A percentile compares a stretch with the other conserved stretches of the same genome.
Evolutionary conservation across 1,284 basidiomycete genomes (phyloP).

Genomic region (Ceratobasidium theobromae): DNA sequence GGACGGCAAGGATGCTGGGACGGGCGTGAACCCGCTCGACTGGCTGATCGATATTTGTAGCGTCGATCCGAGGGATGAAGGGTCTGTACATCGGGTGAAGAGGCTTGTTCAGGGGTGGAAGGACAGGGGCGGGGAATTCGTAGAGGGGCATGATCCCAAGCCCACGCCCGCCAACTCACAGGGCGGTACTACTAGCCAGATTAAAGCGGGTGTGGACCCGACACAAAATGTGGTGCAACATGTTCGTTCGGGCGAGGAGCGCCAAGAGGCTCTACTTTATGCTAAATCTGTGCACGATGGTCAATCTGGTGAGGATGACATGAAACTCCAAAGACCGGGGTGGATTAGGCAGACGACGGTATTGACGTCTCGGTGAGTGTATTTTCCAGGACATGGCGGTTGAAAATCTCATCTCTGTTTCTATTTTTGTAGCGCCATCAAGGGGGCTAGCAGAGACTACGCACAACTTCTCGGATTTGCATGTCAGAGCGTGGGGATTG

Average conservation of each 20-base stretch:
- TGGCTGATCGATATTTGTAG: slow-evolving; percentile 53
- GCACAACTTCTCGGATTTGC: slow-evolving; percentile 35
- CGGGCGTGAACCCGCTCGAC: slow-evolving; percentile 48
- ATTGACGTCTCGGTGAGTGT: slow-evolving; percentile 31
- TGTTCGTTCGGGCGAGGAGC: background rate
- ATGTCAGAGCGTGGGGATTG: slow-evolving; percentile 33
- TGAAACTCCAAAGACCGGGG: slow-evolving; percentile 17
- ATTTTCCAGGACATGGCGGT: background rate
- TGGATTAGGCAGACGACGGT: slow-evolving; percentile 32
- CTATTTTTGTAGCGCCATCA: slow-evolving; percentile 26
- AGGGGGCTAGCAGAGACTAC: slow-evolving; percentile 33
- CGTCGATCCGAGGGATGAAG: slow-evolving; percentile 50
- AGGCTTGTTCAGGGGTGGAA: slow-evolving; percentile 43
- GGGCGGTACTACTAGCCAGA: background rate
- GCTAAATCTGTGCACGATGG: background rate
- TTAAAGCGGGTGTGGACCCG: background rate
- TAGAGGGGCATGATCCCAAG: background rate
- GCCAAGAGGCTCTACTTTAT: slow-evolving; percentile 8
- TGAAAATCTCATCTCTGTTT: too few relatives aligned
- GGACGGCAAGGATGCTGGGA: slow-evolving; percentile 40
- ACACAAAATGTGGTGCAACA: background rate
- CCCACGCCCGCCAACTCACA: background rate
- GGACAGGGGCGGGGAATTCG: slow-evolving; percentile 37
- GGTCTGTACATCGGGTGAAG: slow-evolving; percentile 40
- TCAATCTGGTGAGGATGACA: background rate